Evolutionary conservation across 371 early-diverging fungal genomes (phyloP).

Genomic region (Apophysomyces trapeziformis): DNA sequence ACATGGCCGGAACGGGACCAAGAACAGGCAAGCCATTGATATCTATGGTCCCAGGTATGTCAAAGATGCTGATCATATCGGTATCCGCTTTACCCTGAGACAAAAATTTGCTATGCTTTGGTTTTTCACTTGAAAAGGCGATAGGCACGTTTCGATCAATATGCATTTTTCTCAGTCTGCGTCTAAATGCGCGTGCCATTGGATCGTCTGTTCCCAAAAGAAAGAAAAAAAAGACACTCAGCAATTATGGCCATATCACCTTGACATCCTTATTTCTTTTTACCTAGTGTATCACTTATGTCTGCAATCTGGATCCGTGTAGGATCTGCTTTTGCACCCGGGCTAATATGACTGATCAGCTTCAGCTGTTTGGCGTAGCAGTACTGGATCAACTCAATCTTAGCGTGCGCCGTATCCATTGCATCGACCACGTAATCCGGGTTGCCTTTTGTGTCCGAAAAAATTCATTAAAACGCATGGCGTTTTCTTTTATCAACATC

Average conservation of each 20-base stretch:
- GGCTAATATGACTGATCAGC: constrained; percentile 89
- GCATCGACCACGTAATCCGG: constrained; percentile 85
- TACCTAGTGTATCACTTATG: constrained; percentile 83
- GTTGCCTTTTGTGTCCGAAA: constrained; percentile 25
- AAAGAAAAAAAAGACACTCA: not conserved
- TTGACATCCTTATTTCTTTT: not conserved
- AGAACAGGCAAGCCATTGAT: constrained; percentile 73
- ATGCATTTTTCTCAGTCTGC: constrained; percentile 69
- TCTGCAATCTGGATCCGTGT: constrained; percentile 92
- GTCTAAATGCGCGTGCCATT: constrained; percentile 84
- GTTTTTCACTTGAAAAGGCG: constrained; percentile 92
- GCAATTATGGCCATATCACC: too few species aligned
- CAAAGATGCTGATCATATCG: too few species aligned
- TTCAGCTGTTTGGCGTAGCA: constrained; percentile 74
- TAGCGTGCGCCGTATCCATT: constrained; percentile 90
- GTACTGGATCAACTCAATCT: constrained; percentile 82
- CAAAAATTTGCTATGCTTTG: constrained; percentile 68
- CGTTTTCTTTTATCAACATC: constrained; percentile 8
- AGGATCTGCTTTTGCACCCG: constrained; percentile 94
- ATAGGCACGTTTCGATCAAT: constrained; percentile 82
- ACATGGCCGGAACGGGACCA: constrained; percentile 88
- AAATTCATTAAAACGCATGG: not conserved
- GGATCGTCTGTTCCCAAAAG: constrained; percentile 77
- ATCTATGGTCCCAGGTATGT: constrained; percentile 54
- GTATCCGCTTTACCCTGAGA: constrained; percentile 40